Conservation (phyloP, 2,329 filamentous ascomycete genomes). For the Penicillium brasilianum region DNA sequence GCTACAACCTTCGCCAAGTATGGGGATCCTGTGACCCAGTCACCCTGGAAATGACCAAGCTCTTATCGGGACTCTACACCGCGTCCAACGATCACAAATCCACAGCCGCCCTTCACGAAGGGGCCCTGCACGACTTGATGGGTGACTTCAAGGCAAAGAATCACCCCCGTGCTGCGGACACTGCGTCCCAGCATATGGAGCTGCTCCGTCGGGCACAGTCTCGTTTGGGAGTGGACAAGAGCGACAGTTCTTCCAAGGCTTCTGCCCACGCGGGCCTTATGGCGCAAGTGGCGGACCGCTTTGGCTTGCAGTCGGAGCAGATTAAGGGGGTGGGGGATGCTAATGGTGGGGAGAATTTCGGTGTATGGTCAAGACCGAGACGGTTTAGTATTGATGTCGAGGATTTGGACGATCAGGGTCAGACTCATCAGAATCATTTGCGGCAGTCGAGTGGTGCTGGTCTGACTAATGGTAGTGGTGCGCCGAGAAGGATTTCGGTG, state of each 20-base stretch:
- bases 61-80: slow-evolving; percentile 58
- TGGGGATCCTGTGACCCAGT: slow-evolving; percentile 55
- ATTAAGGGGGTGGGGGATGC: slow-evolving; percentile 27
- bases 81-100: slow-evolving; percentile 39
- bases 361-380: slow-evolving; percentile 40
- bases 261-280: slow-evolving; percentile 34
- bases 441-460: slow-evolving; percentile 37
- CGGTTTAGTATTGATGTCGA: slow-evolving; percentile 42
- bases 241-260: slow-evolving; percentile 14
- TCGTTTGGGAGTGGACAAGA: slow-evolving; percentile 28
- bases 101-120: slow-evolving; percentile 39
- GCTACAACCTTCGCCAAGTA: slow-evolving; percentile 61
- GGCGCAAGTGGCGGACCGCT: slow-evolving; percentile 36
- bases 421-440: slow-evolving; percentile 38
- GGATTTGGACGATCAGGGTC: slow-evolving; percentile 33
- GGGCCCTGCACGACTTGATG: slow-evolving; percentile 37
- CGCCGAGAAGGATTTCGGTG: slow-evolving; percentile 31
- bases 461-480: slow-evolving; percentile 34
- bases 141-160: slow-evolving; percentile 31
- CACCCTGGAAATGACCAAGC: slow-evolving; percentile 56
- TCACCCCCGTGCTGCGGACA: slow-evolving; percentile 29
- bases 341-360: slow-evolving; percentile 32
- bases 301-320: slow-evolving; percentile 33
- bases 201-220: slow-evolving; percentile 36
- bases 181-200: slow-evolving; percentile 39